Evolutionary conservation across 2,329 filamentous ascomycete genomes (phyloP), one percentile per base, ranked within the genome.

Genomic region (Monosporascus sp.): DNA sequence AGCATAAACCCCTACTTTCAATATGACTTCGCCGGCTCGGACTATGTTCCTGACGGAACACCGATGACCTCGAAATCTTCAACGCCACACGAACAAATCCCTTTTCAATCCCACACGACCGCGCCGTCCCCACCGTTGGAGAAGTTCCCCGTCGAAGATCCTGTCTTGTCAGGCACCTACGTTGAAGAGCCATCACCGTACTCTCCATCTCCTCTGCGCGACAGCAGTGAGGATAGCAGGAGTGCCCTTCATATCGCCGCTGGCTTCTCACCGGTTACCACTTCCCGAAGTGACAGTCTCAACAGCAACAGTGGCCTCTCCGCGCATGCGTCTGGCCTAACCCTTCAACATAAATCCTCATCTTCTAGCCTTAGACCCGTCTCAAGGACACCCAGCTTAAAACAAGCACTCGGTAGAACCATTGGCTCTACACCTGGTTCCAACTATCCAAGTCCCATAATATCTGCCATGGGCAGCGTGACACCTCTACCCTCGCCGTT

Each of bases 401-500:
- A 84, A 62, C 75, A 79, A n/a, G 73, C 77, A 47, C 68, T 83
- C 18, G 68, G 73, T 45, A 75, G 73, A 62, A 73, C 73, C 55
- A 72, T 82, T 36, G 74, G 78, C 17, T 84, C 81, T 38, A 76
- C 83, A 2, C 78, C 86, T 14, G 86, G 81, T 62, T 90, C 87
- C 3, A 74, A 79, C 31, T 77, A 87, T n/a, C 82, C 87, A 6
- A 91, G 88, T 52, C 88, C 88, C 3, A 81, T 88, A 58, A 82
- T 91, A 51, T 80, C 84, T 54, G 87, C 88, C 46, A 86, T 91
- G 83, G 84, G 85, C 56, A 86, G 90, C 66, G 74, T 94, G 57
- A 93, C 89, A 3, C 89, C 89, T 51, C 73, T 94, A 36, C 89
- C 89, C 3, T 93, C 89, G 22, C 89, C 89, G 4, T 76, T 92